These are phyloP conservation scores for Magnusiomyces paraingens DNA, from an alignment of 1,139 yeast species.

Conservation along the genomic window DNA sequence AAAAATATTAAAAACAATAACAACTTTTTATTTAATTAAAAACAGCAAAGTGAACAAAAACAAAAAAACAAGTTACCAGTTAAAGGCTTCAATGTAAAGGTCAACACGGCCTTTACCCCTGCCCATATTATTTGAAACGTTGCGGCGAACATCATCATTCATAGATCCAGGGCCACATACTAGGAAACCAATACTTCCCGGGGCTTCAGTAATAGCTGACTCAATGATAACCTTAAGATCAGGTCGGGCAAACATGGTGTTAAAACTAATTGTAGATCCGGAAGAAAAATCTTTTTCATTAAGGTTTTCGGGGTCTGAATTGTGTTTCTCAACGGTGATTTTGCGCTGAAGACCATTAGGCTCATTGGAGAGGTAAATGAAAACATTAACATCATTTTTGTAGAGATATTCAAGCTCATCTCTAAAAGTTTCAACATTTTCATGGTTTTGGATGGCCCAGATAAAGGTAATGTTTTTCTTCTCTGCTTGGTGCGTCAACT, in stretches of 20 bases:
- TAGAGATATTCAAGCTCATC: constrained; percentile 41
- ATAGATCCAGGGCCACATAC: constrained; percentile 39
- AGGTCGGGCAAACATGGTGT: not conserved
- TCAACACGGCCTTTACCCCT: constrained; percentile 26
- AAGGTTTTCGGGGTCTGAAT: too few relatives aligned
- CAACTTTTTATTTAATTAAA: too few relatives aligned
- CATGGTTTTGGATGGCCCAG: constrained; percentile 48
- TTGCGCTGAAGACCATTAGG: not conserved
- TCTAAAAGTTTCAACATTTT: constrained; percentile 43
- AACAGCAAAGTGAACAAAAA: not conserved
- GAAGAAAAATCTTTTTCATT: too few relatives aligned
- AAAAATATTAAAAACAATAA: too few relatives aligned
- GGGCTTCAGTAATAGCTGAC: constrained; percentile 27
- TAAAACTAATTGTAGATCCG: too few relatives aligned
- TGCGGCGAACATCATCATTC: constrained; percentile 34
- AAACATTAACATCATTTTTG: constrained; percentile 36
- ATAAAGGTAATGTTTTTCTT: constrained; percentile 37
- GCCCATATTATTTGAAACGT: constrained; percentile 26
- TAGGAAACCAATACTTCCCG: constrained; percentile 27
- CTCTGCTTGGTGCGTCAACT: constrained; percentile 13
- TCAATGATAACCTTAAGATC: constrained; percentile 7
- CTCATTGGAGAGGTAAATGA: constrained; percentile 20
- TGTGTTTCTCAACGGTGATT: too few relatives aligned
- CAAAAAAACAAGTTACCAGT: constrained; percentile 24
- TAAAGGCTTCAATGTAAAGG: constrained; percentile 34